A percentile compares a stretch with the other conserved stretches of the same genome.
phyloP scores from a whole-genome alignment of 306 rosid species.

The Dryas alaskensis region DNA sequence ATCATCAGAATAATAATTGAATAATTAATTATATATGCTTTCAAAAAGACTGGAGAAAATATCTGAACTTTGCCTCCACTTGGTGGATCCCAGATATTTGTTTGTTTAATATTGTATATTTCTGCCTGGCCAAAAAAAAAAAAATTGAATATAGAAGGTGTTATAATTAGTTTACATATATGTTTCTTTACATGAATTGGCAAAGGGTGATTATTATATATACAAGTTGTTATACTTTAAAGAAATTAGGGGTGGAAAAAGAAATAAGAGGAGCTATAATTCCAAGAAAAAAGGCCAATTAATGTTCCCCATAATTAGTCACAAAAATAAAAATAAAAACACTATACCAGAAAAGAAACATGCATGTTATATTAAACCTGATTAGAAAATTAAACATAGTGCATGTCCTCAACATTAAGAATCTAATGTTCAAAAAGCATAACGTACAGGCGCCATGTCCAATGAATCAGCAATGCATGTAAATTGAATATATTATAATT shows the following conservation, averaged over 20 bases:
- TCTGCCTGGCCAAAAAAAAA: too few relatives aligned
- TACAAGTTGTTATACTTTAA: neutral
- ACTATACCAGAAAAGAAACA: neutral
- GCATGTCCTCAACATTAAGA: neutral
- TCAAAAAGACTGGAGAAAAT: neutral
- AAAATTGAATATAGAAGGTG: too few relatives aligned
- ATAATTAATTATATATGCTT: neutral
- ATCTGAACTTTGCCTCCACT: constrained; percentile 6
- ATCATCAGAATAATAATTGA: neutral
- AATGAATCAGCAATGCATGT: constrained; percentile 9
- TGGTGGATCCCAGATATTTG: constrained; percentile 8
- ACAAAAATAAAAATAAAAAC: too few relatives aligned
- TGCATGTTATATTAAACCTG: neutral
- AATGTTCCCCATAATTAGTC: too few relatives aligned
- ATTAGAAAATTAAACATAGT: neutral
- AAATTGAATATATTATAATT: neutral
- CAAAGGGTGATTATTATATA: neutral
- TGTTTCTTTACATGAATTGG: too few relatives aligned
- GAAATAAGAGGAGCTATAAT: too few relatives aligned
- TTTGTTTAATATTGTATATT: neutral
- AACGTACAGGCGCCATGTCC: neutral
- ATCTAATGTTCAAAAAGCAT: neutral
- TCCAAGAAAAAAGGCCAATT: too few relatives aligned
- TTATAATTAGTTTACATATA: too few relatives aligned
- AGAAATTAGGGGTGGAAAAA: too few relatives aligned